Percentiles rank a stretch among this genome's conserved stretches.
These are phyloP conservation scores for Draba incana DNA, from an alignment of 345 rosid genomes.

Conservation along the genomic window DNA sequence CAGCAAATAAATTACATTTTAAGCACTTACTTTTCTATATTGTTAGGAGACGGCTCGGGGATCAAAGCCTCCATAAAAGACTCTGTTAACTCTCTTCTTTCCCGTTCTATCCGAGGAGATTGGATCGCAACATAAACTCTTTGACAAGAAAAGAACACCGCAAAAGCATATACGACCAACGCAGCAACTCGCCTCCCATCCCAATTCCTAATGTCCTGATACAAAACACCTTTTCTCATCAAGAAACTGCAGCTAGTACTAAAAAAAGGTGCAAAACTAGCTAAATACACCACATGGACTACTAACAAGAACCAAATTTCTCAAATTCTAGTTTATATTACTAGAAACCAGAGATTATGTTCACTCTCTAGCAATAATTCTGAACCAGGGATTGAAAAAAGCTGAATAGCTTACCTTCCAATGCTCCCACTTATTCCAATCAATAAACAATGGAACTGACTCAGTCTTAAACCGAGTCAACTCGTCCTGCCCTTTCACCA, in stretches of 20 bases:
- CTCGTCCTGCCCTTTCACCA: conserved; percentile 49
- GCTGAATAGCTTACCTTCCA: conserved; percentile 69
- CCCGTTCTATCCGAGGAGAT: conserved; percentile 64
- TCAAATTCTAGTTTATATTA: not conserved
- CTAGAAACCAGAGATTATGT: not conserved
- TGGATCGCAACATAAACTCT: conserved; percentile 63
- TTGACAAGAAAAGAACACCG: conserved; percentile 62
- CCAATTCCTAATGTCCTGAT: conserved; percentile 83
- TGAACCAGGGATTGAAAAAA: conserved; percentile 5
- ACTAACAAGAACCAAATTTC: conserved; percentile 1
- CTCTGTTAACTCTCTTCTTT: conserved; percentile 72
- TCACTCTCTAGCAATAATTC: not conserved
- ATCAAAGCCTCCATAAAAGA: conserved; percentile 96
- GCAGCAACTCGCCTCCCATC: conserved; percentile 65
- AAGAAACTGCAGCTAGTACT: not conserved
- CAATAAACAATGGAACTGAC: conserved; percentile 55
- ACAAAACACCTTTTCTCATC: conserved; percentile 29
- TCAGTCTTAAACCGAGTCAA: conserved; percentile 57
- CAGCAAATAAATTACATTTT: conserved; percentile 1
- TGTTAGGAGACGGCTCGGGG: conserved; percentile 86
- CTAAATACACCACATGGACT: not conserved
- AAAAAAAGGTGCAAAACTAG: not conserved
- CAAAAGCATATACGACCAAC: conserved; percentile 61
- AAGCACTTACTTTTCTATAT: conserved; percentile 66
- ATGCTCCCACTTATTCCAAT: conserved; percentile 79